A percentile compares a stretch with the other conserved stretches of the same genome.
phyloP scores from a whole-genome alignment of 2,329 filamentous ascomycete species.

The Leptographium galeiforme region DNA sequence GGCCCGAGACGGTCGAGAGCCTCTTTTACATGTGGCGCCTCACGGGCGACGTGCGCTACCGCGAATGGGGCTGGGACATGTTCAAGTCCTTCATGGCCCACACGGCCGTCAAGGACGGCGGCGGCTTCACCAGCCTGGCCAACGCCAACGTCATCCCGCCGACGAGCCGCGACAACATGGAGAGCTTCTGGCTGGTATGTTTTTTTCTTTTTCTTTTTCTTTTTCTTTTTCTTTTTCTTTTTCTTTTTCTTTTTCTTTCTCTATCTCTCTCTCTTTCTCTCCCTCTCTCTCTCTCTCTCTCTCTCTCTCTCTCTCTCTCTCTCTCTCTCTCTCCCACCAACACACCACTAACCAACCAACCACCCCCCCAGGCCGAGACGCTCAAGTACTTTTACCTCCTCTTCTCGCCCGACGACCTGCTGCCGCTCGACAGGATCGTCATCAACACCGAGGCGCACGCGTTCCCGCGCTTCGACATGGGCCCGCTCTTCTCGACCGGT shows the following conservation, averaged over 20 bases:
- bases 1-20: slow-evolving; percentile 92
- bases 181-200: slow-evolving; percentile 98
- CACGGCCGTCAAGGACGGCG: slow-evolving; percentile 63
- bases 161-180: slow-evolving; percentile 75
- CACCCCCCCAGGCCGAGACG: slow-evolving; percentile 65
- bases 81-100: slow-evolving; percentile 84
- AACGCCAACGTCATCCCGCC: slow-evolving; percentile 65
- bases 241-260: too few relatives aligned
- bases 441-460: slow-evolving; percentile 95
- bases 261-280: too few relatives aligned
- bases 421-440: slow-evolving; percentile 77
- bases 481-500: slow-evolving; percentile 62
- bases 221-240: too few relatives aligned
- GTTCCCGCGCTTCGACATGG: slow-evolving; percentile 75
- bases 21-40: slow-evolving; percentile 99
- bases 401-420: slow-evolving; percentile 69
- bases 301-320: too few relatives aligned
- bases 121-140: slow-evolving; percentile 69
- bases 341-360: too few relatives aligned
- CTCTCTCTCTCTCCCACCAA: too few relatives aligned
- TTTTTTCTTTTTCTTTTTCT: too few relatives aligned
- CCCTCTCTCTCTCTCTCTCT: too few relatives aligned
- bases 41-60: slow-evolving; percentile 76
- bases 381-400: slow-evolving; percentile 95
- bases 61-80: slow-evolving; percentile 98